Percentiles rank a stretch among this genome's conserved stretches.
phyloP scores from a whole-genome alignment of 169 alveolate species.

The Cardiosporidium cionae region DNA sequence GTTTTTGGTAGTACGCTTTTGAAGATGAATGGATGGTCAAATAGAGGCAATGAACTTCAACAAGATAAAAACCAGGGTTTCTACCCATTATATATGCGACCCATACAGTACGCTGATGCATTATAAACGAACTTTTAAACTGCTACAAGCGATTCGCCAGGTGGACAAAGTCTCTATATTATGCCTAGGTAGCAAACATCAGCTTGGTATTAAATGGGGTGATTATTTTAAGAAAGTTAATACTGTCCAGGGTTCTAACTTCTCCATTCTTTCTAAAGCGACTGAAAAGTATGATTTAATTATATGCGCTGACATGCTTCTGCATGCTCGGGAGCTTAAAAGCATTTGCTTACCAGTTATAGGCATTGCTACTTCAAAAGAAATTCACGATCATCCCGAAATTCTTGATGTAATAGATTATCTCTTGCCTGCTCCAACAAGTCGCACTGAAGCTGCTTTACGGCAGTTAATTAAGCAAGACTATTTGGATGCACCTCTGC shows the following conservation, averaged over 20 bases:
- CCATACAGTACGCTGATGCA: conserved; percentile 28
- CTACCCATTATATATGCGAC: conserved; percentile 20
- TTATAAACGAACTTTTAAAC: conserved; percentile 15
- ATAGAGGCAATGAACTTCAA: conserved; percentile 14
- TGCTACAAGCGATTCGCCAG: conserved; percentile 14
- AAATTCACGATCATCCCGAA: conserved; percentile 28
- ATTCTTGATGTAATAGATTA: conserved; percentile 29
- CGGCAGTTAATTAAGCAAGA: conserved; percentile 6
- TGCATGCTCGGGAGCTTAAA: conserved; percentile 7
- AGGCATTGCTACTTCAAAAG: conserved; percentile 24
- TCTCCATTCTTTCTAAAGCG: conserved; percentile 12
- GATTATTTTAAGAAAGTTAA: background rate
- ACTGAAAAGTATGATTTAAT: conserved; percentile 1
- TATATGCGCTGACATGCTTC: conserved; percentile 11
- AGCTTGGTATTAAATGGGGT: background rate
- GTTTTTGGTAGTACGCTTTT: too few relatives aligned
- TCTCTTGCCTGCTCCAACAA: conserved; percentile 9
- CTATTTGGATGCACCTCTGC: background rate
- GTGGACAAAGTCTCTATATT: background rate
- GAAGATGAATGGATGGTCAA: too few relatives aligned
- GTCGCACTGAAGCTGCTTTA: conserved; percentile 13
- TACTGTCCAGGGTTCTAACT: background rate
- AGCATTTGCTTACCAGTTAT: conserved; percentile 18
- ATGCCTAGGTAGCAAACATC: conserved; percentile 7
- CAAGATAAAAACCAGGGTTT: conserved; percentile 2